These are phyloP conservation scores for Emmonsia crescens DNA, from an alignment of 2,329 filamentous ascomycete species.

Conservation along the genomic window DNA sequence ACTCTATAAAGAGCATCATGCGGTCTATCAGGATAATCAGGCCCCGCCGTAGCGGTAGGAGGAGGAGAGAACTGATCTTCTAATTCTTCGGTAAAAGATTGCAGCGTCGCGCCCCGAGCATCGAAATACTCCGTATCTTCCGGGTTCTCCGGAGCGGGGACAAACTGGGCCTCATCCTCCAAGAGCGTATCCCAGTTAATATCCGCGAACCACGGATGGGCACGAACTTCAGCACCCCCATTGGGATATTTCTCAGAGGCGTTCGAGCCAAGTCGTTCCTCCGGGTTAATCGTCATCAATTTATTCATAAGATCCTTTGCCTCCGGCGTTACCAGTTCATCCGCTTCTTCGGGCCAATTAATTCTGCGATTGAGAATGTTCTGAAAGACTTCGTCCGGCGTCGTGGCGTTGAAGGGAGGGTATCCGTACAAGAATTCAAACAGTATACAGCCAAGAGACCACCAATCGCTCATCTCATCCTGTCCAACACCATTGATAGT, in stretches of 20 bases:
- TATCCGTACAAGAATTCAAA: conserved; percentile 93
- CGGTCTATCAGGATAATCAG: conserved; percentile 74
- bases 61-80: conserved; percentile 77
- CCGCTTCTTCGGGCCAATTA: conserved; percentile 78
- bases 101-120: conserved; percentile 75
- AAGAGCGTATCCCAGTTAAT: conserved; percentile 82
- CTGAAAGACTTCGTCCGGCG: conserved; percentile 89
- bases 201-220: conserved; percentile 76
- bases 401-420: conserved; percentile 82
- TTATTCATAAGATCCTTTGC: conserved; percentile 92
- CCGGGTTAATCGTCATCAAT: conserved; percentile 74
- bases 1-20: conserved; percentile 91
- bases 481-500: conserved; percentile 92
- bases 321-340: conserved; percentile 70
- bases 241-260: conserved; percentile 67
- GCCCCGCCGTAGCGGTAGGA: conserved; percentile 43
- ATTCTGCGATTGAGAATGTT: conserved; percentile 87
- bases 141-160: conserved; percentile 82
- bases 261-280: conserved; percentile 74
- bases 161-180: conserved; percentile 93
- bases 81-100: conserved; percentile 87
- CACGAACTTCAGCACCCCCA: conserved; percentile 84
- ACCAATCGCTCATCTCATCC: conserved; percentile 98
- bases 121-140: conserved; percentile 99
- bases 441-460: conserved; percentile 96